Conservation (phyloP, 164 flowering plant genomes). For the Tinospora cordifolia region DNA sequence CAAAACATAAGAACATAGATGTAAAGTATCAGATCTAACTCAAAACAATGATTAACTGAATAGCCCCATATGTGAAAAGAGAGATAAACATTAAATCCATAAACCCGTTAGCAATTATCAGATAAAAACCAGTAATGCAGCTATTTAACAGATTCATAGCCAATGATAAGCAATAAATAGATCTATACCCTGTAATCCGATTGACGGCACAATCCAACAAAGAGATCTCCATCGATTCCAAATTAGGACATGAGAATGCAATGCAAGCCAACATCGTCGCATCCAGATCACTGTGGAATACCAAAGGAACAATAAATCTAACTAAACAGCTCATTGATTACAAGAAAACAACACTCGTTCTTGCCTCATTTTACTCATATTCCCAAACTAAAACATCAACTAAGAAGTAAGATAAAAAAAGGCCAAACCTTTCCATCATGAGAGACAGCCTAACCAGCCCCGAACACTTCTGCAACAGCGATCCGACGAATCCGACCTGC, state of each 20-base stretch:
- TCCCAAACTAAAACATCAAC: not conserved
- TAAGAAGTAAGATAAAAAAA: not conserved
- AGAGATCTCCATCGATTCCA: slow-evolving; percentile 66
- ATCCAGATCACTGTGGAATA: slow-evolving; percentile 80
- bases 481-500: slow-evolving; percentile 61
- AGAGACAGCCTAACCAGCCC: slow-evolving; percentile 60
- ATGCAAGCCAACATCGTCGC: slow-evolving; percentile 90
- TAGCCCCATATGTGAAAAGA: not conserved
- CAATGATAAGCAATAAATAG: not conserved
- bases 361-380: not conserved
- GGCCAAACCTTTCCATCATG: slow-evolving; percentile 75
- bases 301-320: not conserved
- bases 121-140: not conserved
- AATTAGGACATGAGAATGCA: slow-evolving; percentile 89
- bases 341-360: not conserved
- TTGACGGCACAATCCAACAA: slow-evolving; percentile 48
- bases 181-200: slow-evolving; percentile 73
- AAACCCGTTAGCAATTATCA: not conserved
- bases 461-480: slow-evolving; percentile 76
- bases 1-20: not conserved
- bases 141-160: not conserved
- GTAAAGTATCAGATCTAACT: not conserved
- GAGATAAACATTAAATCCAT: not conserved
- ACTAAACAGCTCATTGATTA: too few relatives aligned
- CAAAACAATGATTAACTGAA: not conserved